Evolutionary conservation across 2,329 filamentous ascomycete species (phyloP), one percentile per base, ranked within the genome.

Genomic region (Verticillium nonalfalfae): DNA sequence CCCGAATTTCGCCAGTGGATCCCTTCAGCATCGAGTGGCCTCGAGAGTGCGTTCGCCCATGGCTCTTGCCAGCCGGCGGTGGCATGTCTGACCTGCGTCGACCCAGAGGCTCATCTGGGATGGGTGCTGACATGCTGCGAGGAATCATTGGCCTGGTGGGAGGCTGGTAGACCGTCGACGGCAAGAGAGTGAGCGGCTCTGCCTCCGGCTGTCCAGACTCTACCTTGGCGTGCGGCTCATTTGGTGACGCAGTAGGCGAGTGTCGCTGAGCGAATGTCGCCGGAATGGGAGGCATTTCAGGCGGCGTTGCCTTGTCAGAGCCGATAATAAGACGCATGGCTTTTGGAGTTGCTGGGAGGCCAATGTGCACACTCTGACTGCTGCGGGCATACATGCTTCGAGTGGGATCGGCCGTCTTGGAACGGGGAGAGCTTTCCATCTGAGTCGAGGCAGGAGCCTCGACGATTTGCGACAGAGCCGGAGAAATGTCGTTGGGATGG

Each of bases 321-420:
- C 85, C 84, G 67, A 94, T 87, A 54, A 91, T 86, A 1, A 96
- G 86, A 21, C 90, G 86, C 93, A 97, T 96, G 1, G 93, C 93
- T 76, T 91, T 88, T 35, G 94, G 93, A 1, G 93, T 97, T 2
- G 93, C 91, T 14, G 94, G 93, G n/a, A 97, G 82, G 0, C 93
- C 93, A 59, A 94, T 83, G 6, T 84, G 81, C 1, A 83, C 79
- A 1, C 81, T 81, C 2, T 70, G 75, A 15, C 72, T 67, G 38
- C 73, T 73, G 59, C 73, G 74, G 14, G 79, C 78, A 64, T 81
- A 81, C 72, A 84, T 82, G 71, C 77, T 80, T 64, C 75, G 75
- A 2, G 78, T 81, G 1, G 86, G 84, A 63, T 90, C 87, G 1
- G 85, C 87, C 7, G 89, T 90, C 56, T 86, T 84, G 68, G 87